Percentiles rank a stretch among this genome's conserved stretches.
These are phyloP conservation scores for Perilla frutescens DNA, from an alignment of 257 asterid species.

Conservation along the genomic window DNA sequence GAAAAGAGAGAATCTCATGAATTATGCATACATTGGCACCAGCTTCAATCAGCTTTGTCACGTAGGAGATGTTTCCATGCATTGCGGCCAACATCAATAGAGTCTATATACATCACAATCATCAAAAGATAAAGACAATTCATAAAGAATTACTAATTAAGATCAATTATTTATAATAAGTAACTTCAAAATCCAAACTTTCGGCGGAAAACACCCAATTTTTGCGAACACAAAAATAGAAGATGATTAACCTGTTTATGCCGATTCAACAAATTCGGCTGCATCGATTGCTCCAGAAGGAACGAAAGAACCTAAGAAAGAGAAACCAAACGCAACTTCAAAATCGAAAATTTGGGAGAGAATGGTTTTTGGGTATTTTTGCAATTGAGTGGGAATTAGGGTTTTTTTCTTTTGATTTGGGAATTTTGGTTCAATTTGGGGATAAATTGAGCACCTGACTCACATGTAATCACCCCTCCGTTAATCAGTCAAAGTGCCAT, in stretches of 20 bases:
- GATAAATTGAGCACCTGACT: too few relatives aligned
- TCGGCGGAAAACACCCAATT: neutral
- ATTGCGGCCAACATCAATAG: conserved; percentile 98
- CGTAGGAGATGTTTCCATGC: conserved; percentile 90
- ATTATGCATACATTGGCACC: conserved; percentile 79
- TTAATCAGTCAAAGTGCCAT: too few relatives aligned
- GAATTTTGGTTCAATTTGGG: too few relatives aligned
- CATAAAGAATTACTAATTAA: neutral
- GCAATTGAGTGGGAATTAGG: too few relatives aligned
- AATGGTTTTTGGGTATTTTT: too few relatives aligned
- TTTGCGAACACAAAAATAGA: neutral
- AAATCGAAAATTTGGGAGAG: too few relatives aligned
- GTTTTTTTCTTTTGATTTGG: too few relatives aligned
- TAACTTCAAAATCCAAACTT: neutral
- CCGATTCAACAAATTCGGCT: conserved; percentile 81
- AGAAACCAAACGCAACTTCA: conserved; percentile 27
- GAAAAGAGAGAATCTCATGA: neutral
- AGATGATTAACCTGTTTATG: conserved; percentile 74
- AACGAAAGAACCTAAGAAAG: conserved; percentile 61
- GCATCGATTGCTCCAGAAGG: conserved; percentile 68
- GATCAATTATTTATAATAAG: conserved; percentile 17
- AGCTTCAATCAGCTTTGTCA: conserved; percentile 77
- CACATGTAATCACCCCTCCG: too few relatives aligned
- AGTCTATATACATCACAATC: conserved; percentile 62
- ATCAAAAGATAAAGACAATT: conserved; percentile 14